These are phyloP conservation scores for Plasmodium coatneyi DNA, from an alignment of 169 alveolate genomes.

Conservation along the genomic window DNA sequence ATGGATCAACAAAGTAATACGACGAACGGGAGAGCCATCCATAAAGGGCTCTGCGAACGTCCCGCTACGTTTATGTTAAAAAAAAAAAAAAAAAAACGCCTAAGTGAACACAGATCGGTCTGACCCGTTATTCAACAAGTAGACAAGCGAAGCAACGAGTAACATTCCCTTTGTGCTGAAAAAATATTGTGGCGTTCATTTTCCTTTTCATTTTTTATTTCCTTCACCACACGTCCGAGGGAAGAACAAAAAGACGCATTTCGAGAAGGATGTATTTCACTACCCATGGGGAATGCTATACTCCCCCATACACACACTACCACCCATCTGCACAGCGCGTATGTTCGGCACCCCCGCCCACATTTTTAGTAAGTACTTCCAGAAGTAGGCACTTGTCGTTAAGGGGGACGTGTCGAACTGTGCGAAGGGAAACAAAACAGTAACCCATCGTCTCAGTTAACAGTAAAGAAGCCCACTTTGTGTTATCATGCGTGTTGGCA, in stretches of 20 bases:
- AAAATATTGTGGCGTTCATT: neutral
- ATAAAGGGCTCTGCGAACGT: neutral
- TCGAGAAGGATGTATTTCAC: neutral
- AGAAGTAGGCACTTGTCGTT: neutral
- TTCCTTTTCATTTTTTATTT: no score
- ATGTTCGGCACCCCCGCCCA: neutral
- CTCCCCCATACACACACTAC: neutral
- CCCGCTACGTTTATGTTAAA: neutral
- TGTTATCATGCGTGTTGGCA: neutral
- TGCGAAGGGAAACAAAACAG: neutral
- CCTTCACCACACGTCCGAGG: neutral
- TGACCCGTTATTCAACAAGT: neutral
- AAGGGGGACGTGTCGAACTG: neutral
- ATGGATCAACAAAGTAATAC: neutral
- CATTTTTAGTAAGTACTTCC: neutral
- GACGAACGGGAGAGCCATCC: neutral
- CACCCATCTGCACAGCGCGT: neutral
- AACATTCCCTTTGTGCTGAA: neutral
- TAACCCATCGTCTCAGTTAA: neutral
- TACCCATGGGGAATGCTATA: neutral
- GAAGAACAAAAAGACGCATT: neutral
- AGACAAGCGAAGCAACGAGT: neutral
- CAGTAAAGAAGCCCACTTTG: neutral
- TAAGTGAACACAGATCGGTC: neutral
- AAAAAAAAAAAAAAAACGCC: neutral